A percentile compares a stretch with the other conserved stretches of the same genome.
phyloP scores from a whole-genome alignment of 2,329 filamentous ascomycete genomes.

The Aspergillus candidus region DNA sequence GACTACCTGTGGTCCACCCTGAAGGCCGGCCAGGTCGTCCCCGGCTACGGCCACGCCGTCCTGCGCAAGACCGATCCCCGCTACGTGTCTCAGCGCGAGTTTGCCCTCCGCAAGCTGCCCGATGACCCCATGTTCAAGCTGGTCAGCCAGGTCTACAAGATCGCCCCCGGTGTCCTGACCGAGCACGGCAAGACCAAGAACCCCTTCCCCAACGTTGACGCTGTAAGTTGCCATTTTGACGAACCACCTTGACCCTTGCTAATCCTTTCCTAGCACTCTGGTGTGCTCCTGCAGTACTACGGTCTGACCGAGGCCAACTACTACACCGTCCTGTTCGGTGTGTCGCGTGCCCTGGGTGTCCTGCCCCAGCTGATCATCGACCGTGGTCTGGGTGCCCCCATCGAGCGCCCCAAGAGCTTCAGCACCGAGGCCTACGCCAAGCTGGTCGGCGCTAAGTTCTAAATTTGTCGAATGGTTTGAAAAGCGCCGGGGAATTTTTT shows the following conservation, averaged over 20 bases:
- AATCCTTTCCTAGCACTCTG: conserved; percentile 61
- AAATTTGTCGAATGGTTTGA: conserved; percentile 40
- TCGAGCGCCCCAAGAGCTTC: conserved; percentile 99
- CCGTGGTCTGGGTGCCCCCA: conserved; percentile 91
- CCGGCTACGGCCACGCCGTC: conserved; percentile 96
- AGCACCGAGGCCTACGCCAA: conserved; percentile 95
- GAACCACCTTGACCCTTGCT: conserved; percentile 9
- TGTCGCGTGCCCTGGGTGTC: conserved; percentile 95
- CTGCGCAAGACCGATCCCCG: conserved; percentile 99
- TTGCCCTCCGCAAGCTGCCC: conserved; percentile 87
- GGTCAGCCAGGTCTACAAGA: conserved; percentile 99
- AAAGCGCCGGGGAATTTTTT: conserved; percentile 8
- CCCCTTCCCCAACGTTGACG: conserved; percentile 97
- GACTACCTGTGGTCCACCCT: conserved; percentile 98
- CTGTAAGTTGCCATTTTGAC: conserved; percentile 40
- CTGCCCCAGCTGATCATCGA: conserved; percentile 99
- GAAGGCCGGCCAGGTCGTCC: conserved; percentile 91
- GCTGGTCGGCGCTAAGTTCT: conserved; percentile 84
- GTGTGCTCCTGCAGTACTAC: conserved; percentile 99
- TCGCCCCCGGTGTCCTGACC: conserved; percentile 91
- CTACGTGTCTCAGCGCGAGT: conserved; percentile 97
- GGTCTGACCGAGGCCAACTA: conserved; percentile 98
- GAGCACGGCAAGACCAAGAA: conserved; percentile 99
- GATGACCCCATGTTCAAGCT: conserved; percentile 99
- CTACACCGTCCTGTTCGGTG: conserved; percentile 99